Evolutionary conservation across 2,329 filamentous ascomycete species (phyloP), one percentile per base, ranked within the genome.

Genomic region (Aphanocladium album): DNA sequence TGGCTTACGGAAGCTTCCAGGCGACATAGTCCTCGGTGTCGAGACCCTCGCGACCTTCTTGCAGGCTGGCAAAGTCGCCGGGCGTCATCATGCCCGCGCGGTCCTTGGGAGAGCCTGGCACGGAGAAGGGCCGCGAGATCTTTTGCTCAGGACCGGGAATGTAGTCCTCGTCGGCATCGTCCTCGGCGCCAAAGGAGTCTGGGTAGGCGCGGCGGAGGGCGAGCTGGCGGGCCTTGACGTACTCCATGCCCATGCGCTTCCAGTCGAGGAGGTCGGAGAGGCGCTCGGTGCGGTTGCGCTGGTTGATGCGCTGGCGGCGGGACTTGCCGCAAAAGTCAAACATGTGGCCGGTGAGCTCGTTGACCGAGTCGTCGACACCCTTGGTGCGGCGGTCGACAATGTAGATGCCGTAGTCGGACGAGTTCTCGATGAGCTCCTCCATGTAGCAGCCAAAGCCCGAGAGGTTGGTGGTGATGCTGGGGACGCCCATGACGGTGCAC

Each of bases 201-300:
- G 95, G 93, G 75, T 98, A 99, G 21, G 95, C 95, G 75, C 95
- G 85, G 69, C 95, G 84, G 64, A 99, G 80, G 25, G 95, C 95
- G 70, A 99, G 77, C 75, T 98, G 95, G 53, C 95, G 86, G 37
- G 95, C 95, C 81, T 98, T 99, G 77, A 97, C 91, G 72, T 99
- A 99, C 77, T 99, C 95, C 88, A 98, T 89, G 23, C 95, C 95
- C 95, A 99, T 99, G 54, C 95, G 85, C 83, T 98, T 98, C 95
- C 95, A 99, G 77, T 99, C 95, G 45, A 99, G 83, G 62, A 99
- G 81, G 73, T 99, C 95, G 70, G 92, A 96, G 59, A 99, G 80
- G 52, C 95, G 87, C 80, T 99, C 95, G 0, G 95, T 99, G 59
- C 95, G 87, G 77, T 99, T 99, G 54, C 95, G 87, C 79, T 98